Conservation (phyloP, 257 asterid genomes). For the Przewalskia tangutica region DNA sequence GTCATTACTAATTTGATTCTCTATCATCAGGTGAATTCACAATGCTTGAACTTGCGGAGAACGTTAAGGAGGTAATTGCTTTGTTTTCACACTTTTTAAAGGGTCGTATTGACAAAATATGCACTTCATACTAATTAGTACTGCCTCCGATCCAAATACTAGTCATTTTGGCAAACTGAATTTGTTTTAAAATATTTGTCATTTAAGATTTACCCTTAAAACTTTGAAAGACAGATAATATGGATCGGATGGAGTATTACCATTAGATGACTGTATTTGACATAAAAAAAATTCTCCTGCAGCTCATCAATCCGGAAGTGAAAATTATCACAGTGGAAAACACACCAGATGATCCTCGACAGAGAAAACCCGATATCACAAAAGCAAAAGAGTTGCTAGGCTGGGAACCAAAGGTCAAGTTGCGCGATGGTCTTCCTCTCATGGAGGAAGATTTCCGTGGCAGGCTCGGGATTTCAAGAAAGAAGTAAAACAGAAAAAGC, state of each 20-base stretch:
- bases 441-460: constrained; percentile 91
- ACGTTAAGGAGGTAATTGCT: constrained; percentile 37
- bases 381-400: constrained; percentile 78
- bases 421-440: constrained; percentile 80
- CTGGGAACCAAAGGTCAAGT: constrained; percentile 86
- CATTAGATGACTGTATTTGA: background rate
- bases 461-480: constrained; percentile 57
- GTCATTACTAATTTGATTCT: background rate
- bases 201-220: background rate
- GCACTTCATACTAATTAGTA: background rate
- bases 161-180: background rate
- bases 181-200: background rate
- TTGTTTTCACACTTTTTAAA: background rate
- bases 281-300: constrained; percentile 7
- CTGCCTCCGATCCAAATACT: background rate
- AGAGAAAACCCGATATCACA: constrained; percentile 80
- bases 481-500: constrained; percentile 4
- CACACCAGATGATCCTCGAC: constrained; percentile 98
- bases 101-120: background rate
- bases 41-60: constrained; percentile 56
- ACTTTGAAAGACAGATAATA: background rate
- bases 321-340: constrained; percentile 66
- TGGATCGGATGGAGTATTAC: background rate
- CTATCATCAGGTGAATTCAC: constrained; percentile 43
- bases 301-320: constrained; percentile 84